Evolutionary conservation across 495 filamentous ascomycete genomes (phyloP).

Genomic region (Tuber umbilicatum): DNA sequence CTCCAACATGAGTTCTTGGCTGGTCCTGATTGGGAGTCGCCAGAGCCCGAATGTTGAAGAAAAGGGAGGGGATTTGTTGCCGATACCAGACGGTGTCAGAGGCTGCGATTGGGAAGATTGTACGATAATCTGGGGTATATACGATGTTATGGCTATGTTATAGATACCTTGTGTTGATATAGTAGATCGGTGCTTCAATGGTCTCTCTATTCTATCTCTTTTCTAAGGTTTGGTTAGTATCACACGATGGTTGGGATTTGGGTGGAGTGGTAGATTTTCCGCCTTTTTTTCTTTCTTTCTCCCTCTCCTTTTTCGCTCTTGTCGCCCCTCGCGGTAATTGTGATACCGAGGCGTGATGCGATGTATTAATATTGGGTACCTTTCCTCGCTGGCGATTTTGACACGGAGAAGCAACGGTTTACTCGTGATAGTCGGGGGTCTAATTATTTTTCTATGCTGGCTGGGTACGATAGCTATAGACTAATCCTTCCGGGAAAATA

Average conservation of each 20-base stretch:
- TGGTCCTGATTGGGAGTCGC: background rate
- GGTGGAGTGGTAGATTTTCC: background rate
- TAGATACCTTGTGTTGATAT: constrained; percentile 6
- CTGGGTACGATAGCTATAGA: background rate
- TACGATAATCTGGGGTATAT: background rate
- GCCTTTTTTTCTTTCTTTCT: background rate
- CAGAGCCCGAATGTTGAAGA: background rate
- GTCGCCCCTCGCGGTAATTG: background rate
- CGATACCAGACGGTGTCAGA: background rate
- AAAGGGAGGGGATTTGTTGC: background rate
- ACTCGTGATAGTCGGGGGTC: background rate
- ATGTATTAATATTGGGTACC: background rate
- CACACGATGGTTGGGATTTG: background rate
- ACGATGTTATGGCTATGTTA: background rate
- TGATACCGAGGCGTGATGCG: background rate
- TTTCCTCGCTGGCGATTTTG: background rate
- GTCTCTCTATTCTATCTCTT: background rate
- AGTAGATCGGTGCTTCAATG: background rate
- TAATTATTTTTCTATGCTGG: background rate
- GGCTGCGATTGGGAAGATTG: background rate
- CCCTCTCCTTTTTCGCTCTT: background rate
- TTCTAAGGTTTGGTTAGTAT: background rate
- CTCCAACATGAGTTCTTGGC: constrained; percentile 67
- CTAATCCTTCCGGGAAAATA: background rate
- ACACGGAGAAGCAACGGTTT: background rate